phyloP scores from a whole-genome alignment of 805 yeast genomes.

The Zygosaccharomyces rouxii region DNA sequence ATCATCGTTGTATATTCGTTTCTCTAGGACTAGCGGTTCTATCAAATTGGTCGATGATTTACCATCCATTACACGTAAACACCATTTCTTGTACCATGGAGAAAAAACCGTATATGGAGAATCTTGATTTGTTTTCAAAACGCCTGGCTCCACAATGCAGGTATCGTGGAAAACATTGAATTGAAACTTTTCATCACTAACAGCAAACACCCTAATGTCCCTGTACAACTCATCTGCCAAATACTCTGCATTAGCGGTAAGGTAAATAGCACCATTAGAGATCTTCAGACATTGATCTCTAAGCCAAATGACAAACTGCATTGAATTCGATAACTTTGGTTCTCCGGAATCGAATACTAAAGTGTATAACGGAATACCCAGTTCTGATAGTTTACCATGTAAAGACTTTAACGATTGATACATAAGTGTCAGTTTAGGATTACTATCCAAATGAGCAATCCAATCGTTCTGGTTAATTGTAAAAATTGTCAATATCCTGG shows the following conservation, averaged over 20 bases:
- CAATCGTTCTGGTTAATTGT: constrained; percentile 40
- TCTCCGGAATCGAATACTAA: constrained; percentile 22
- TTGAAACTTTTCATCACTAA: constrained; percentile 10
- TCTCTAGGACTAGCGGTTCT: background rate
- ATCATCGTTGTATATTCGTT: constrained; percentile 5
- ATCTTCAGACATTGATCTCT: constrained; percentile 15
- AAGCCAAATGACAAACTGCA: constrained; percentile 25
- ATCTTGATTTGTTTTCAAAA: constrained; percentile 40
- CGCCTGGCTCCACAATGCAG: constrained; percentile 42
- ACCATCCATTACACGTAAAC: constrained; percentile 20
- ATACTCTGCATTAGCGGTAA: constrained; percentile 35
- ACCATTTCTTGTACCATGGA: constrained; percentile 48
- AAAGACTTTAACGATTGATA: constrained; percentile 35
- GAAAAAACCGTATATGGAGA: constrained; percentile 45
- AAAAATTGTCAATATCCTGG: constrained; percentile 39
- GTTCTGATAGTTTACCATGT: constrained; percentile 28
- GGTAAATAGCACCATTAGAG: constrained; percentile 9
- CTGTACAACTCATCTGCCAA: constrained; percentile 37
- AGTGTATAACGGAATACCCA: constrained; percentile 38
- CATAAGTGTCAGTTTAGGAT: constrained; percentile 41
- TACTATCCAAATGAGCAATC: constrained; percentile 41
- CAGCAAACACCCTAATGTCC: constrained; percentile 14
- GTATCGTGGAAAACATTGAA: constrained; percentile 37
- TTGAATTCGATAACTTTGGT: constrained; percentile 15
- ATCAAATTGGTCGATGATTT: constrained; percentile 7